Evolutionary conservation across 805 yeast species (phyloP).

Genomic region (Pichia manshurica): DNA sequence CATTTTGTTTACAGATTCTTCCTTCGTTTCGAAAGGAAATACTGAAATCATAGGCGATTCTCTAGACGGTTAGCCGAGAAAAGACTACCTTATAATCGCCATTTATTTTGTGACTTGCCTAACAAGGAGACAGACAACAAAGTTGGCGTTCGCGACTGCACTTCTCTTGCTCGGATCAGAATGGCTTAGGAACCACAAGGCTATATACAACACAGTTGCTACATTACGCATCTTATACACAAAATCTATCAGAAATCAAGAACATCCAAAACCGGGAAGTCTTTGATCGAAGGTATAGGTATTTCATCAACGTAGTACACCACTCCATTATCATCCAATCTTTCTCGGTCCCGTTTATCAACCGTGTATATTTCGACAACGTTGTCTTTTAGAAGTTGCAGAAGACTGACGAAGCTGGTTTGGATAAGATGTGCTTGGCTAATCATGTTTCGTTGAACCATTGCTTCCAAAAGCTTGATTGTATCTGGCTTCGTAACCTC

Average conservation of each 20-base stretch:
- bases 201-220: too few relatives aligned
- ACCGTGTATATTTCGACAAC: conserved; percentile 72
- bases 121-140: too few relatives aligned
- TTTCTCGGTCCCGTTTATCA: conserved; percentile 80
- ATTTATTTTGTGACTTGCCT: too few relatives aligned
- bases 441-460: conserved; percentile 63
- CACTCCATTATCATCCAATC: conserved; percentile 84
- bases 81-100: too few relatives aligned
- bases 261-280: conserved; percentile 52
- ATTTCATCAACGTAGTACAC: conserved; percentile 72
- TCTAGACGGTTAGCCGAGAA: too few relatives aligned
- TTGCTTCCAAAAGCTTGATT: conserved; percentile 61
- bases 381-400: conserved; percentile 50
- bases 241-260: conserved; percentile 50
- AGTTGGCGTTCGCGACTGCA: too few relatives aligned
- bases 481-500: conserved; percentile 73
- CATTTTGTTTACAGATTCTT: conserved; percentile 17
- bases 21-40: too few relatives aligned
- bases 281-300: conserved; percentile 60
- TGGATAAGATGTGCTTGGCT: conserved; percentile 83
- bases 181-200: too few relatives aligned
- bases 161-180: too few relatives aligned
- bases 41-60: too few relatives aligned
- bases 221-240: too few relatives aligned
- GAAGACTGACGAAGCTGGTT: conserved; percentile 53